These are phyloP conservation scores for Punctularia strigosozonata DNA, from an alignment of 768 basidiomycete genomes.

Conservation along the genomic window DNA sequence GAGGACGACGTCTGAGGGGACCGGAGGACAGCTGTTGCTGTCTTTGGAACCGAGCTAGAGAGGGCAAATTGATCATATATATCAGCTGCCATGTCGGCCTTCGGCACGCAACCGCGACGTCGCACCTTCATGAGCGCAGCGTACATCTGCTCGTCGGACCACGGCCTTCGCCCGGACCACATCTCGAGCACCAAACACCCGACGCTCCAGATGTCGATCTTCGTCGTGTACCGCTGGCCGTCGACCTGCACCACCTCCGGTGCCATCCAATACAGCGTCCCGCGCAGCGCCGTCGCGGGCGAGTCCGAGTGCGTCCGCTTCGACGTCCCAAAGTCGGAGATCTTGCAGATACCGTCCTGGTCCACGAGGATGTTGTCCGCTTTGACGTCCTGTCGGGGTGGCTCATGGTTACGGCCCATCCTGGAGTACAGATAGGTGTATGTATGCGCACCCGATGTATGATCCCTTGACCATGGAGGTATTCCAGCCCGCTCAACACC, in stretches of 20 bases:
- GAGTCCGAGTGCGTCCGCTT: constrained; percentile 82
- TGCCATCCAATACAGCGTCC: constrained; percentile 99
- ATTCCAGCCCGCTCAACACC: constrained; percentile 84
- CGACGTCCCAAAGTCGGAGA: constrained; percentile 98
- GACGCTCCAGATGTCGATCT: constrained; percentile 97
- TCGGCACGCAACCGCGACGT: constrained; percentile 5
- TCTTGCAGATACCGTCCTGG: constrained; percentile 85
- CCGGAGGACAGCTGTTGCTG: constrained; percentile 76
- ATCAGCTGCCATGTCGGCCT: constrained; percentile 1
- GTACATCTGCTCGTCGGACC: constrained; percentile 82
- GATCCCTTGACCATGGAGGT: constrained; percentile 85
- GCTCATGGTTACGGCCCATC: constrained; percentile 1
- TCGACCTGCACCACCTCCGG: constrained; percentile 86
- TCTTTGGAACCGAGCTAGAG: constrained; percentile 73
- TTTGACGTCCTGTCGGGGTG: constrained; percentile 67
- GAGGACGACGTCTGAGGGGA: constrained; percentile 76
- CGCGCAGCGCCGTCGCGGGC: constrained; percentile 88
- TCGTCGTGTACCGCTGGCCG: constrained; percentile 88
- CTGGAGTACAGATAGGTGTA: not conserved
- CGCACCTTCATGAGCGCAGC: constrained; percentile 90
- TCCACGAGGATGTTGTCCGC: constrained; percentile 98
- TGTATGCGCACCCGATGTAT: constrained; percentile 68
- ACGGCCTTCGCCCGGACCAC: constrained; percentile 93
- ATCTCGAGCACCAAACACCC: constrained; percentile 99
- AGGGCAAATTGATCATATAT: not conserved